phyloP scores from a whole-genome alignment of 192 early-diverging fungal genomes.

The Martensiomyces pterosporus region DNA sequence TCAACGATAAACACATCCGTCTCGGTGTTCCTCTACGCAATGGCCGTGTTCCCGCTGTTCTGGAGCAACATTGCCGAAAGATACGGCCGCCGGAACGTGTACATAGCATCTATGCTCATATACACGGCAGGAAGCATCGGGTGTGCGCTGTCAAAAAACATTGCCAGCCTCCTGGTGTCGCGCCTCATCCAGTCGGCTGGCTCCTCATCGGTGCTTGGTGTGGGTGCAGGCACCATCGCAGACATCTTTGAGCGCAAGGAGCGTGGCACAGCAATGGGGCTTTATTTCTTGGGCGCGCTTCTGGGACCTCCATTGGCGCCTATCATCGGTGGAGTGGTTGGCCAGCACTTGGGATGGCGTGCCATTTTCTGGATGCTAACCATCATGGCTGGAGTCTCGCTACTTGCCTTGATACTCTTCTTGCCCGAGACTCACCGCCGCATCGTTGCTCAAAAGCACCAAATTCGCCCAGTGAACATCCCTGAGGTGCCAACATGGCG shows the following conservation, averaged over 20 bases:
- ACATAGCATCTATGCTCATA: slow-evolving; percentile 10
- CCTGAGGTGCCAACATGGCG: neutral
- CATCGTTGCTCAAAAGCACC: slow-evolving; percentile 2
- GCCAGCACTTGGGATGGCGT: slow-evolving; percentile 25
- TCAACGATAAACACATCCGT: slow-evolving; percentile 12
- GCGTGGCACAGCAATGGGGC: slow-evolving; percentile 31
- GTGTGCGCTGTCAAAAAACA: slow-evolving; percentile 11
- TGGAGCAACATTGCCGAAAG: slow-evolving; percentile 28
- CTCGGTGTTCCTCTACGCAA: slow-evolving; percentile 26
- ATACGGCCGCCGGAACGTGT: slow-evolving; percentile 25
- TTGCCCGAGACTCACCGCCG: slow-evolving; percentile 45
- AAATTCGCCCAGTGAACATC: slow-evolving; percentile 3
- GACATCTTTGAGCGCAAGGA: slow-evolving; percentile 25
- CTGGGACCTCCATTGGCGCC: slow-evolving; percentile 32
- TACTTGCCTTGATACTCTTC: slow-evolving; percentile 24
- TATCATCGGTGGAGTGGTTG: slow-evolving; percentile 32
- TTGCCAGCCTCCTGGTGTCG: slow-evolving; percentile 8
- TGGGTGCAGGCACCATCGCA: slow-evolving; percentile 24
- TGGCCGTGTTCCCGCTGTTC: slow-evolving; percentile 28
- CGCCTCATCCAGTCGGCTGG: slow-evolving; percentile 24
- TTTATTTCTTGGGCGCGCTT: slow-evolving; percentile 22
- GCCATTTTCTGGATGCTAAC: slow-evolving; percentile 43
- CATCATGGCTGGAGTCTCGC: slow-evolving; percentile 36
- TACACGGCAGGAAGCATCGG: slow-evolving; percentile 12
- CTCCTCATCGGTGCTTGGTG: slow-evolving; percentile 13